Percentiles rank a stretch among this genome's conserved stretches.
These are phyloP conservation scores for Dothiorella sarmentorum DNA, from an alignment of 2,329 filamentous ascomycete genomes.

Conservation along the genomic window DNA sequence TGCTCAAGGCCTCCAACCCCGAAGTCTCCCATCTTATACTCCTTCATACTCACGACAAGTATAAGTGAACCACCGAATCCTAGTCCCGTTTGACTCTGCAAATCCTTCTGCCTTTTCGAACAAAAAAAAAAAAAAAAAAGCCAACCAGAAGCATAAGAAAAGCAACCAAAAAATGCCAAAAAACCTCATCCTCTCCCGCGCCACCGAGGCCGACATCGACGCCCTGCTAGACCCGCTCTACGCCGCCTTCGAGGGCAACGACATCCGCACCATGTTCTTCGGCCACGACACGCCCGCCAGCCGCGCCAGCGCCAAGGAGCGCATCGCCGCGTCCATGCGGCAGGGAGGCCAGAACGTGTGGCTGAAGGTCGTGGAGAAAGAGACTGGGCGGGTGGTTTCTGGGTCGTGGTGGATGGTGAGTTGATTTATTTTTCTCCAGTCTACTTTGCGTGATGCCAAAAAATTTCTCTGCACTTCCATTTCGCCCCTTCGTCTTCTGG, in stretches of 20 bases:
- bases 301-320: not conserved
- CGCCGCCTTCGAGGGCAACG: not conserved
- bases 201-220: constrained; percentile 6
- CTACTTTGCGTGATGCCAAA: too few species aligned
- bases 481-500: too few species aligned
- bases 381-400: not conserved
- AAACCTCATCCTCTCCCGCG: not conserved
- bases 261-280: constrained; percentile 13
- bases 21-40: too few species aligned
- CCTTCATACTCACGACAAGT: not conserved
- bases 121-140: not conserved
- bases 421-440: not conserved
- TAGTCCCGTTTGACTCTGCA: too few species aligned
- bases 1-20: too few species aligned
- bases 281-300: not conserved
- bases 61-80: too few species aligned
- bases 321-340: not conserved
- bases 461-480: not conserved
- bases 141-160: not conserved
- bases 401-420: constrained; percentile 4
- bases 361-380: not conserved
- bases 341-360: not conserved
- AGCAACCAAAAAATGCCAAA: not conserved
- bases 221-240: not conserved
- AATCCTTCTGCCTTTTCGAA: too few species aligned